Evolutionary conservation across 257 asterid species (phyloP).

Genomic region (Knoxia roxburghii): DNA sequence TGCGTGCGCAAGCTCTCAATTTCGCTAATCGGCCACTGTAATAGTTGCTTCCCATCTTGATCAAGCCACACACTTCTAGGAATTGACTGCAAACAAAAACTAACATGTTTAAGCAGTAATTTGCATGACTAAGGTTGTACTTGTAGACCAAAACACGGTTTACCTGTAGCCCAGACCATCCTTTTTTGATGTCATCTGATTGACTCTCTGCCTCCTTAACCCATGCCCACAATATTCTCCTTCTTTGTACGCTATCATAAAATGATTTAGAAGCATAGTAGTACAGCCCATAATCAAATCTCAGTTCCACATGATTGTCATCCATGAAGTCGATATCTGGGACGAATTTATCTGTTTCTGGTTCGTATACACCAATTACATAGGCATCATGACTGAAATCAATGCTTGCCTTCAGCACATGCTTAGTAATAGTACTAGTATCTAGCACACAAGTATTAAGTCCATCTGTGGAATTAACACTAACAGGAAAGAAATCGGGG

Average conservation of each 20-base stretch:
- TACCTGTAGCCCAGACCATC: conserved; percentile 43
- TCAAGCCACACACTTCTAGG: conserved; percentile 59
- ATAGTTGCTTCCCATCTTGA: conserved; percentile 49
- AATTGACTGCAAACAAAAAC: conserved; percentile 34
- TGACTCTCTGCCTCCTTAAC: conserved; percentile 47
- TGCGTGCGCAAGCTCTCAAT: conserved; percentile 38
- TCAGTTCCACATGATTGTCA: conserved; percentile 41
- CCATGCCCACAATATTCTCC: conserved; percentile 84
- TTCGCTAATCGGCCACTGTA: conserved; percentile 71
- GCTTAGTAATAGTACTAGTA: conserved; percentile 28
- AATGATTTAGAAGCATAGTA: conserved; percentile 77
- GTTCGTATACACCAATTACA: conserved; percentile 42
- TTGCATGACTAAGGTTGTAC: background rate
- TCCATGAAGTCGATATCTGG: conserved; percentile 48
- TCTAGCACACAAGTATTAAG: conserved; percentile 44
- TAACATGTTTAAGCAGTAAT: background rate
- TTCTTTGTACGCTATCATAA: conserved; percentile 42
- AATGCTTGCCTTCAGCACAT: conserved; percentile 60
- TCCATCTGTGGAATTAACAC: conserved; percentile 21
- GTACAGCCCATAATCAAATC: conserved; percentile 64
- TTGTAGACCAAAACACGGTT: too few species aligned
- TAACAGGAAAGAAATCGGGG: conserved; percentile 64
- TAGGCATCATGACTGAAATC: conserved; percentile 49
- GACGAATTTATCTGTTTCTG: conserved; percentile 27
- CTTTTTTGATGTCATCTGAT: conserved; percentile 39